Evolutionary conservation across 306 rosid species (phyloP), one percentile per base, ranked within the genome.

Genomic region (Gleditsia sinensis): DNA sequence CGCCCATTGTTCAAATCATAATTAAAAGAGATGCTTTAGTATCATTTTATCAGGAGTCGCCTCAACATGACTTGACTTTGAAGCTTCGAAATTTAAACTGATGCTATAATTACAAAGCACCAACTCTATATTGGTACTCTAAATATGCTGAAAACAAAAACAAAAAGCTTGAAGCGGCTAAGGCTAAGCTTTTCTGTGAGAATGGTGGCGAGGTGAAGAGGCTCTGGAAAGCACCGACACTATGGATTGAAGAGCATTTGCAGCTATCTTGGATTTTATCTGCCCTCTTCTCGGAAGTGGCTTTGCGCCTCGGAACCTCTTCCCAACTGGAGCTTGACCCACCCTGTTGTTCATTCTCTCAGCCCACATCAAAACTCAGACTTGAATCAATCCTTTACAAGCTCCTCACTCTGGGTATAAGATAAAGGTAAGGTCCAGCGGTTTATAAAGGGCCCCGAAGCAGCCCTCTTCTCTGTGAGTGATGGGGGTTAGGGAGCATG

Each of bases 221-320:
- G 83, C 85, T 42, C 69, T 80, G 6, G 78, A 84, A 49, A 84
- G 75, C 3, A 69, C 72, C 49, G 80, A 80, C 0, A 84, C 14
- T 9, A 84, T 84, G 34, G 88, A 84, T 30, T 84, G 68, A 73
- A 80, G 71, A 68, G 88, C 88, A 77, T 69, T 77, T 1, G 78
- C 63, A 0, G 85, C 88, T 14, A 84, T 80, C 81, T 84, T 84
- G 6, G 85, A 76, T 32, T 80, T 84, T n/a, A 84, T 84, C 64
- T 80, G 88, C 9, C 88, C 88, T 77, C 88, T 77, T 67, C 70
- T 84, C 3, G 88, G 88, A 74, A 84, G 80, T 7, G 88, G 78
- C 36, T 32, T 84, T 46, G 70, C 56, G 20, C 77, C 50, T 76
- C 77, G 67, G 6, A 76, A 23, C 57, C 75, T 68, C 67, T 50